A percentile compares a stretch with the other conserved stretches of the same genome.
Evolutionary conservation across 805 yeast species (phyloP).

Genomic region (Ogataea methylovora): DNA sequence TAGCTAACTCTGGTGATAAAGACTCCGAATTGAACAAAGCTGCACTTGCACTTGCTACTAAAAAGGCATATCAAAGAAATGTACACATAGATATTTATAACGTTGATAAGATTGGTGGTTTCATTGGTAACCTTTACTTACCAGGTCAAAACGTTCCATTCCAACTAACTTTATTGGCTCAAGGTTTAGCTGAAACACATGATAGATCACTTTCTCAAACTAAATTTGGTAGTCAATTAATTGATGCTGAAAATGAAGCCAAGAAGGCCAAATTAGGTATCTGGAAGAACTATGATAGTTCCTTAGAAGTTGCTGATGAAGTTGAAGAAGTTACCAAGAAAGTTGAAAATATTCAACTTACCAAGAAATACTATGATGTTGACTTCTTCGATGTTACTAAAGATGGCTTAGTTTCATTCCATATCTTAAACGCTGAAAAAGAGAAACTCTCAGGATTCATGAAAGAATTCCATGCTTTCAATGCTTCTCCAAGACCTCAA

Average conservation of each 20-base stretch:
- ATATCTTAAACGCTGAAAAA: slow-evolving; percentile 31
- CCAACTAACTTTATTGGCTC: slow-evolving; percentile 47
- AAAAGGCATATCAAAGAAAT: slow-evolving; percentile 60
- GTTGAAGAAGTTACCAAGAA: slow-evolving; percentile 12
- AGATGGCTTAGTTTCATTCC: slow-evolving; percentile 39
- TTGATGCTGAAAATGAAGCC: slow-evolving; percentile 59
- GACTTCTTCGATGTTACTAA: slow-evolving; percentile 42
- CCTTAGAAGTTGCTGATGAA: slow-evolving; percentile 22
- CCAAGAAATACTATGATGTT: slow-evolving; percentile 38
- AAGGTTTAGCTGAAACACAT: slow-evolving; percentile 61
- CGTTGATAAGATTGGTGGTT: slow-evolving; percentile 73
- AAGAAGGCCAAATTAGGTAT: slow-evolving; percentile 46
- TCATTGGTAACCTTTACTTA: slow-evolving; percentile 61
- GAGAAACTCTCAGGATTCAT: slow-evolving; percentile 36
- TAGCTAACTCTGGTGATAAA: slow-evolving; percentile 34
- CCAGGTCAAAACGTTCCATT: slow-evolving; percentile 45
- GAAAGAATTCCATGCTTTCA: slow-evolving; percentile 38
- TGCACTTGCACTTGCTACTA: slow-evolving; percentile 47
- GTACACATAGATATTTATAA: slow-evolving; percentile 63
- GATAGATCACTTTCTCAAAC: slow-evolving; percentile 56
- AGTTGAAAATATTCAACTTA: slow-evolving; percentile 17
- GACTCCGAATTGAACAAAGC: slow-evolving; percentile 33
- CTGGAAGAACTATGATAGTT: slow-evolving; percentile 56
- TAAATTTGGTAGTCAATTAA: slow-evolving; percentile 44
- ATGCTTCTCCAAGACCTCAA: slow-evolving; percentile 22